A percentile compares a stretch with the other conserved stretches of the same genome.
These are phyloP conservation scores for Cutaneotrichosporon dermatis DNA, from an alignment of 1,284 basidiomycete species.

Conservation along the genomic window DNA sequence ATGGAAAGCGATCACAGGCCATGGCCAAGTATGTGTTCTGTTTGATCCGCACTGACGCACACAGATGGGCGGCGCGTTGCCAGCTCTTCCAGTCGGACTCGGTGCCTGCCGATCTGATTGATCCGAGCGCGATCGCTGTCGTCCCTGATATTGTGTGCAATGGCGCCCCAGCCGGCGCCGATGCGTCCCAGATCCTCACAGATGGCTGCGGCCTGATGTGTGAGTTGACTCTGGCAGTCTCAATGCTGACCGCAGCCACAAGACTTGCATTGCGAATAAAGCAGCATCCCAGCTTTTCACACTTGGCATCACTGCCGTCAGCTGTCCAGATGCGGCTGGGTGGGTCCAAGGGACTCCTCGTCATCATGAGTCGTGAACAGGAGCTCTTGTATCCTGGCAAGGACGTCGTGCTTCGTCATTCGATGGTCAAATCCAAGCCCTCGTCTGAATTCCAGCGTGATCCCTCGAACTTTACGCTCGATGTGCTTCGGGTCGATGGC, in stretches of 20 bases:
- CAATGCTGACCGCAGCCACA: slow-evolving; percentile 18
- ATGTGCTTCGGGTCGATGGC: slow-evolving; percentile 27
- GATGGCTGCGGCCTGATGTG: slow-evolving; percentile 45
- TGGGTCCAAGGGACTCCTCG: slow-evolving; percentile 39
- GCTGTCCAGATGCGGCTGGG: slow-evolving; percentile 37
- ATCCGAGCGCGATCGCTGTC: slow-evolving; percentile 11
- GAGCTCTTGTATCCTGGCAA: slow-evolving; percentile 19
- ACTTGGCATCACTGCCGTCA: slow-evolving; percentile 17
- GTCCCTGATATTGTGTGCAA: slow-evolving; percentile 30
- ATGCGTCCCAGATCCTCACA: slow-evolving; percentile 20
- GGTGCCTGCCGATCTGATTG: slow-evolving; percentile 22
- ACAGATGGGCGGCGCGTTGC: slow-evolving; percentile 31
- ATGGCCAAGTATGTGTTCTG: slow-evolving; percentile 31
- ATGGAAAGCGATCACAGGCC: slow-evolving; percentile 30
- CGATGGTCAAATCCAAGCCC: slow-evolving; percentile 37
- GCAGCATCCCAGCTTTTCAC: slow-evolving; percentile 13
- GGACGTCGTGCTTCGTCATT: slow-evolving; percentile 34
- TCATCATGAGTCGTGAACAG: slow-evolving; percentile 31
- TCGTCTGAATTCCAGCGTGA: slow-evolving; percentile 16
- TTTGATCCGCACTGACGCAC: not conserved
- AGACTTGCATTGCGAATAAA: slow-evolving; percentile 24
- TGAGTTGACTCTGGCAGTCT: slow-evolving; percentile 7
- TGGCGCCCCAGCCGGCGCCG: slow-evolving; percentile 16
- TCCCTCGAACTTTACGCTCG: slow-evolving; percentile 28
- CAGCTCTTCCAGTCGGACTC: slow-evolving; percentile 39